Evolutionary conservation across 2,329 filamentous ascomycete genomes (phyloP).

Genomic region (Trichoderma polysporum): DNA sequence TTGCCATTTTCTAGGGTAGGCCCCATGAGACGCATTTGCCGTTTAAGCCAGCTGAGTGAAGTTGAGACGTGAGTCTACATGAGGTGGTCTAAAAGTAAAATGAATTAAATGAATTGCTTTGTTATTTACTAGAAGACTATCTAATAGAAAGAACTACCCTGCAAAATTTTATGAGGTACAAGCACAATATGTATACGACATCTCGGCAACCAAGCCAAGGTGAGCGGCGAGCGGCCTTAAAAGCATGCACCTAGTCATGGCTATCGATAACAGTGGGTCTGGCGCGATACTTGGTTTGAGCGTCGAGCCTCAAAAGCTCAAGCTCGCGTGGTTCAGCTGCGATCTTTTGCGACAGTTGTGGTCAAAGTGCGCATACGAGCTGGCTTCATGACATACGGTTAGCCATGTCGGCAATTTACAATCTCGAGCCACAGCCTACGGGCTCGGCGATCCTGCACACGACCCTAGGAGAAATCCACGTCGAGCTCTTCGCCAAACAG

Average conservation of each 20-base stretch:
- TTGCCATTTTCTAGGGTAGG: background rate
- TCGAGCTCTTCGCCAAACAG: slow-evolving; percentile 95
- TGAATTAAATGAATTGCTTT: background rate
- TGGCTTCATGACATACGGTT: background rate
- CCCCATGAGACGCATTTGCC: background rate
- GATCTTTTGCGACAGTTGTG: background rate
- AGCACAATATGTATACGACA: too few relatives aligned
- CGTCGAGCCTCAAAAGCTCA: slow-evolving; percentile 1
- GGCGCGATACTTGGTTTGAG: background rate
- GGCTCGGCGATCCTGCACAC: slow-evolving; percentile 90
- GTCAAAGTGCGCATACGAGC: background rate
- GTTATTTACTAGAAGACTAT: too few relatives aligned
- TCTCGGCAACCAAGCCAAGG: too few relatives aligned
- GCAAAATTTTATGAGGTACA: background rate
- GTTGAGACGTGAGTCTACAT: too few relatives aligned
- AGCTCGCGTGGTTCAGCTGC: background rate
- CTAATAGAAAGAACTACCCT: too few relatives aligned
- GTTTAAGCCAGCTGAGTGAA: background rate
- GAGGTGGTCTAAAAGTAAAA: background rate
- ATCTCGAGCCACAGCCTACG: slow-evolving; percentile 91
- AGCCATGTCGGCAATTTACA: slow-evolving; percentile 84
- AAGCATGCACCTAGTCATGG: background rate
- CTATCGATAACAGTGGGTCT: slow-evolving; percentile 16
- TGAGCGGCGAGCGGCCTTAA: too few relatives aligned
- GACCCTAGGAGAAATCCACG: slow-evolving; percentile 80